Evolutionary conservation across 495 filamentous ascomycete genomes (phyloP).

Genomic region (Jackrogersella minutella): DNA sequence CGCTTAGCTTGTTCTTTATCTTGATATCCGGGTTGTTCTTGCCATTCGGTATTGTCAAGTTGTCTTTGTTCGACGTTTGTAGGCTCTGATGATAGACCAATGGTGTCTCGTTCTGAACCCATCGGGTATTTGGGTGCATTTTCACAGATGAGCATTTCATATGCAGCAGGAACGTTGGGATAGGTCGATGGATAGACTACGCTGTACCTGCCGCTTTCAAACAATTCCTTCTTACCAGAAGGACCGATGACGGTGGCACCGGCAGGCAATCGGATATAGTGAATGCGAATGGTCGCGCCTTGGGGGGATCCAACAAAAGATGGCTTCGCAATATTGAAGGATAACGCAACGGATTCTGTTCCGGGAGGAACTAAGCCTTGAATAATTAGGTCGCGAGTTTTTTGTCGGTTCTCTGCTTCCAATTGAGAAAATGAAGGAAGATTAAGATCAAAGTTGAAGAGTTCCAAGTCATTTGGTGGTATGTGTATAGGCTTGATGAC

Average conservation of each 20-base stretch:
- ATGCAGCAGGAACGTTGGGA: not conserved
- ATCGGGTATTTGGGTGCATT: not conserved
- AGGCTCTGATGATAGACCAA: not conserved
- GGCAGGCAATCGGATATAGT: not conserved
- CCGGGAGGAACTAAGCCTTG: not conserved
- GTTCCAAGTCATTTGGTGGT: not conserved
- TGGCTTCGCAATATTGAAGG: not conserved
- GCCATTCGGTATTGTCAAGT: not conserved
- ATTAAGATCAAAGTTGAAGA: not conserved
- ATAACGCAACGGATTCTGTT: not conserved
- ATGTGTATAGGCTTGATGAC: not conserved
- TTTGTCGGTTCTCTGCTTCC: no score
- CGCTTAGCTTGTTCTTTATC: no score
- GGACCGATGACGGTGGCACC: not conserved
- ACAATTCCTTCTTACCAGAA: not conserved
- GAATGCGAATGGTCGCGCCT: not conserved
- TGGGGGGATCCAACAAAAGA: not conserved
- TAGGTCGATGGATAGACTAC: not conserved
- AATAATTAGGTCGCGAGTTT: not conserved
- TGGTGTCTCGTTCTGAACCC: not conserved
- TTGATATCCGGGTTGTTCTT: no score
- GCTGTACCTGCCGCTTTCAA: slow-evolving; percentile 2
- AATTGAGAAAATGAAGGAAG: not conserved
- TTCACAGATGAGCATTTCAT: not conserved
- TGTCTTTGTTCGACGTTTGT: no score